Evolutionary conservation across 202 grass and related monocot genomes (phyloP), one percentile per base, ranked within the genome.

Genomic region (Schoenoplectus triqueter): DNA sequence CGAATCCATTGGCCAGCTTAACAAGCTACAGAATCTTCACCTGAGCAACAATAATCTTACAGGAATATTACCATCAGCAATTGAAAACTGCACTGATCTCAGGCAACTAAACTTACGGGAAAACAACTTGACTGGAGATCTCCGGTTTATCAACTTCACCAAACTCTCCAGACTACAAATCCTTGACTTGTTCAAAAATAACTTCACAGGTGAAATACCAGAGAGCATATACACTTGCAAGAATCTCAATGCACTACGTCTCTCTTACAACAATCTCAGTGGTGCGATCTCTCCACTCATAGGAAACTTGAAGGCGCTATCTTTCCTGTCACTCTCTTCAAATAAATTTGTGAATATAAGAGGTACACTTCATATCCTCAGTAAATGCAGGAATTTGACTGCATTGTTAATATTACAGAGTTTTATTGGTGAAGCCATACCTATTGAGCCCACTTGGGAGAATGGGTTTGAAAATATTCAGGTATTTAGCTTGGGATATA

Each of bases 401-500:
- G 19, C 59, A 8, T 63, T 95, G 6, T 72, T 95, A 73, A 87
- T 92, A 10, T 64, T 69, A 2, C 0, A 0, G 1, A 92, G 69
- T 22, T 95, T 95, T 76, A 87, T 13, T 2, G 81, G 71, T 51
- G 93, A 92, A 13, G 60, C 1, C 39, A 55, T 91, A 17, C 90
- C 87, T 5, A 1, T 89, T 13, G 83, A 85, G 13, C 84, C 84
- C 4, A 85, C 10, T 78, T 86, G 84, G 66, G 78, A 85, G 31
- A 66, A 82, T 5, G 93, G 95, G 69, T 98, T 98, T 73, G 13
- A 85, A 80, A 95, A 92, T 54, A 64, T 94, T 63, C 84, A 87
- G 82, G 56, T 90, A 8, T 72, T 98, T 39, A 69, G 78, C 46
- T 85, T 98, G 72, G 87, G 75, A 69, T 48, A 69, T 15, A 92